Evolutionary conservation across 2,329 filamentous ascomycete genomes (phyloP), one percentile per base, ranked within the genome.

Genomic region (Stemphylium lycopersici): DNA sequence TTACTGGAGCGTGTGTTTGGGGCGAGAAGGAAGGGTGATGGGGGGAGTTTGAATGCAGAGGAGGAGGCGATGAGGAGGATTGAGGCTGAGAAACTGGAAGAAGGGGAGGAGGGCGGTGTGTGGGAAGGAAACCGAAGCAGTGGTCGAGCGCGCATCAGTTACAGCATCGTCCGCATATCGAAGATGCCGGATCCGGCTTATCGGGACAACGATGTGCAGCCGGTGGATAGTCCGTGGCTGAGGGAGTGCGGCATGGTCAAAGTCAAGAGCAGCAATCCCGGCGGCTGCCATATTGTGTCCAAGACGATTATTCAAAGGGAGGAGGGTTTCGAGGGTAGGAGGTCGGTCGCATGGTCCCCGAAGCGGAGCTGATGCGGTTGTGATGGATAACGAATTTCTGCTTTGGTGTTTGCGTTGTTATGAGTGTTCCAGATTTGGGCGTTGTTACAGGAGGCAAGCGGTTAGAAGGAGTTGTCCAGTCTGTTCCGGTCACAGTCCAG

Each of bases 171-270:
- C 1, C 8, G 48, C 1, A 32, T 44, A 29, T 24, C 47, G 6
- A 32, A 8, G 31, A 51, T 31, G 12, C 55, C 46, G 7, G 52
- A 59, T 6, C 15, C 33, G 4, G 38, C 31, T 26, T 57, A 55
- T 29, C 39, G 16, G 15, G 41, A 18, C 20, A 26, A 51, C 2
- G 52, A 62, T 26, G 29, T 59, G 0, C 37, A 52, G 3, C 12
- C 18, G 8, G 42, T 55, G 6, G 48, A 59, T n/a, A 61, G 58
- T 40, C 32, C 24, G 18, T 61, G 49, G 49, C 33, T 63, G 31
- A 42, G 33, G 15, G 58, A 61, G 45, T 63, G 60, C 15, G 58
- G 56, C 6, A 57, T 63, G 58, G 56, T 61, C n/a, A 56, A 34
- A 8, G 60, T 63, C 3, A 53, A 45, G 42, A 52, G 48, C 31